A percentile compares a stretch with the other conserved stretches of the same genome.
Evolutionary conservation across 169 alveolate genomes (phyloP).

Genomic region (Hepatocystis sp.): DNA sequence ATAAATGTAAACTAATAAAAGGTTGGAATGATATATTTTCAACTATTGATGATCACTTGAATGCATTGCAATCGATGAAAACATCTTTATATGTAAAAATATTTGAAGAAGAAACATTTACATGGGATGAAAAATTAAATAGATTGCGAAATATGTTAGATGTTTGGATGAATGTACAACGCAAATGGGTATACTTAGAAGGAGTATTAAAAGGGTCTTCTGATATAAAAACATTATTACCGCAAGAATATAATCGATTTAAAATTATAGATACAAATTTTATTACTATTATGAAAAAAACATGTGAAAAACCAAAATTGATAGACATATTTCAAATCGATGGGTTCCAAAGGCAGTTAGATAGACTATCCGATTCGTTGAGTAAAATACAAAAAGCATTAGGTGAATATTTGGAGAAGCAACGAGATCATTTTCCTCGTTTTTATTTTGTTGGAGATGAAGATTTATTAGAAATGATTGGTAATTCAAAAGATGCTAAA

Average conservation of each 20-base stretch:
- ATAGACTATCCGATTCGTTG: slow-evolving; percentile 93
- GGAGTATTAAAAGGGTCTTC: slow-evolving; percentile 98
- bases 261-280: slow-evolving; percentile 95
- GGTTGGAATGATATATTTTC: slow-evolving; percentile 98
- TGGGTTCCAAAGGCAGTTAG: slow-evolving; percentile 94
- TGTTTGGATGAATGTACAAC: slow-evolving; percentile 98
- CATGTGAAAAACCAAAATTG: slow-evolving; percentile 89
- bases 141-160: slow-evolving; percentile 93
- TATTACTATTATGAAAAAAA: slow-evolving; percentile 94
- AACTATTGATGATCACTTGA: slow-evolving; percentile 95
- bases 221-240: slow-evolving; percentile 95
- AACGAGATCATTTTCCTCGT: slow-evolving; percentile 98
- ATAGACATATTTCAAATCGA: slow-evolving; percentile 91
- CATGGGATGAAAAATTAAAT: slow-evolving; percentile 97
- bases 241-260: slow-evolving; percentile 95
- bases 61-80: slow-evolving; percentile 95
- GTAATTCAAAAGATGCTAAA: slow-evolving; percentile 95
- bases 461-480: slow-evolving; percentile 98
- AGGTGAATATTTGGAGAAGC: slow-evolving; percentile 97
- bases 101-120: slow-evolving; percentile 95
- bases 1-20: slow-evolving; percentile 94
- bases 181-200: slow-evolving; percentile 98
- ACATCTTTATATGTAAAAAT: slow-evolving; percentile 93
- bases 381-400: slow-evolving; percentile 96
- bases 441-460: slow-evolving; percentile 99